Base-by-base conservation (phyloP, 1,139 yeast species). In the Suhomyces bokatorum region DNA sequence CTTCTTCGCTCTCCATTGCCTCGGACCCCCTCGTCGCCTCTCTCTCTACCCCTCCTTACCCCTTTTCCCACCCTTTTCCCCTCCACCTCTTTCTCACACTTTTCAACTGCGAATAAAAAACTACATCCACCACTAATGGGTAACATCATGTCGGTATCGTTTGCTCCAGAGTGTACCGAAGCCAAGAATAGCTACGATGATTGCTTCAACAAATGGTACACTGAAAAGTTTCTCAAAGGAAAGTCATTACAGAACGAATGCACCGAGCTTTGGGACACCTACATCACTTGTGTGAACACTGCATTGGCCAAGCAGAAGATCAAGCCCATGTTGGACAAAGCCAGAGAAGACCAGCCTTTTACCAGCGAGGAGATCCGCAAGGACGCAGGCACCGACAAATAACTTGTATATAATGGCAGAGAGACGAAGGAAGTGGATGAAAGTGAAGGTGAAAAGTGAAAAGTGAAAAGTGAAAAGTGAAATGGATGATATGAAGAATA, bases 131-230 rank as follows among this genome's bases (percentile, higher is more conserved):
- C 36, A 34, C 32, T 33, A 32, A 85, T 86, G 93, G 93, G 93
- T 46, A 85, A 83, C 67, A 71, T 75, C 48, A 86, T 91, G 95
- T 90, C 97, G 22, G 85, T 87, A 9, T 89, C 97, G 49, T 87
- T 93, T 74, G 98, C 98, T 35, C 97, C 97, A 17, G 98, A 93
- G 69, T 93, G 99, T 67, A 89, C 96, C 17, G 87, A 83, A 33
- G 80, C 86, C 51, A 93, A 93, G 66, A 81, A 81, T 55, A 79
- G 82, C 56, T 93, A 93, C 62, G 98, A 93, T 61, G 86, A 85
- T 59, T 93, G 99, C 64, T 93, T 93, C 71, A 90, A 89, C 67
- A 78, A 78, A 55, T 93, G 98, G 98, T 93, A 93, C 64, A 83
- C 95, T n/a, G 97, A 91, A 57, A 87, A 85, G 65, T 85, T 85